Evolutionary conservation across 441 rosid genomes (phyloP).

Genomic region (Viola pubescens): DNA sequence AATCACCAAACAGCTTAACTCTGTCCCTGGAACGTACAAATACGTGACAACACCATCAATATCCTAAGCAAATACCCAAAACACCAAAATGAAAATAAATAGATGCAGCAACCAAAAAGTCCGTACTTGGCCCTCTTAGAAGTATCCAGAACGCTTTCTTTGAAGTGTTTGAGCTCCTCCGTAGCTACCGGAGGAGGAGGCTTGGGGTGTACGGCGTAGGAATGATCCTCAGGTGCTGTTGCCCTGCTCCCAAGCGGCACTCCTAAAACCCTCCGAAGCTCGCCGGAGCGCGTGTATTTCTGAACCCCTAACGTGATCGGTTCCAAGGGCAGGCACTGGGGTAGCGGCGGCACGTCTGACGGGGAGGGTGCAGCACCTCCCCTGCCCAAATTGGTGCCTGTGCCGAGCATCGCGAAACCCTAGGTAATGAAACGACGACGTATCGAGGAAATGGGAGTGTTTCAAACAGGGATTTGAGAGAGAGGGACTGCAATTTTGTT

Average conservation of each 20-base stretch:
- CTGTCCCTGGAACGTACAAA: conserved; percentile 36
- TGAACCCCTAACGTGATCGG: conserved; percentile 43
- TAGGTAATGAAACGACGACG: too few species aligned
- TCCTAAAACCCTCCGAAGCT: conserved; percentile 45
- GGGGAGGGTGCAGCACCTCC: conserved; percentile 41
- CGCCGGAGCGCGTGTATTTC: conserved; percentile 31
- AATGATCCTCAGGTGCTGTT: conserved; percentile 27
- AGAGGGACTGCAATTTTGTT: too few species aligned
- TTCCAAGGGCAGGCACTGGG: conserved; percentile 41
- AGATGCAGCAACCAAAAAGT: not conserved
- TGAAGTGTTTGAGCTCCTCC: conserved; percentile 51
- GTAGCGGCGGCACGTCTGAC: conserved; percentile 37
- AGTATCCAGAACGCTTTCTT: conserved; percentile 37
- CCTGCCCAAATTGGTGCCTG: conserved; percentile 16
- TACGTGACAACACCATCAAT: conserved; percentile 17
- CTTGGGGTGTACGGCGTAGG: conserved; percentile 43
- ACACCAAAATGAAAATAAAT: conserved; percentile 8
- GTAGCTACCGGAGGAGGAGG: conserved; percentile 33
- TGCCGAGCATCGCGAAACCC: too few species aligned
- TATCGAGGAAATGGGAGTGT: too few species aligned
- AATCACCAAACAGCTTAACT: conserved; percentile 33
- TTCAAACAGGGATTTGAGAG: too few species aligned
- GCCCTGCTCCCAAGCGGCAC: conserved; percentile 26
- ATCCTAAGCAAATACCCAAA: not conserved
- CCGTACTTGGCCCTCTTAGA: conserved; percentile 44